These are phyloP conservation scores for Phialocephala subalpina DNA, from an alignment of 2,329 filamentous ascomycete species.

Conservation along the genomic window DNA sequence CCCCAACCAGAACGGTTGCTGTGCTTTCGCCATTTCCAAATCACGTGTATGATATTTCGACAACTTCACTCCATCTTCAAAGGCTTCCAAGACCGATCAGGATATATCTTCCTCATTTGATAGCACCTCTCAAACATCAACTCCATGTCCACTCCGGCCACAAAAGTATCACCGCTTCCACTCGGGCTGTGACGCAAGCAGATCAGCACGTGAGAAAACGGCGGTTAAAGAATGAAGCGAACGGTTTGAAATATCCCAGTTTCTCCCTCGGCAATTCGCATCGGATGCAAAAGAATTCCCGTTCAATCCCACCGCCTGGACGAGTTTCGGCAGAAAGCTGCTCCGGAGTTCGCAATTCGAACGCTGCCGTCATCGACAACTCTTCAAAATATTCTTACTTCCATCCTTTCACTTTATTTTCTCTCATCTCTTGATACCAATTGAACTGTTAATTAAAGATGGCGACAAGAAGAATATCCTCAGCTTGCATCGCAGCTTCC, in stretches of 20 bases:
- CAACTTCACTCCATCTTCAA: background rate
- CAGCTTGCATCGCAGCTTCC: conserved; percentile 26
- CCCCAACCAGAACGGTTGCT: conserved; percentile 56
- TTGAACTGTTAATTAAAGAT: conserved; percentile 15
- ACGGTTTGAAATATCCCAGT: background rate
- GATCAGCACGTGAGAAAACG: background rate
- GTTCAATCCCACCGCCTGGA: conserved; percentile 14
- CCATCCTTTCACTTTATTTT: conserved; percentile 11
- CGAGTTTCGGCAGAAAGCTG: conserved; percentile 12
- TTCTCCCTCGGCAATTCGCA: conserved; percentile 8
- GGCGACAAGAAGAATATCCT: conserved; percentile 35
- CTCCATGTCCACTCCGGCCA: background rate
- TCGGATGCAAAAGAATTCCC: conserved; percentile 22
- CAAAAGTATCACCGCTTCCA: conserved; percentile 9
- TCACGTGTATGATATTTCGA: background rate
- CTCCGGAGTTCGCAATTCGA: background rate
- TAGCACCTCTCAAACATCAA: background rate
- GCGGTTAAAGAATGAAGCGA: conserved; percentile 14
- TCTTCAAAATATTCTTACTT: conserved; percentile 14
- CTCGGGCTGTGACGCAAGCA: background rate
- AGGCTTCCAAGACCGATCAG: background rate
- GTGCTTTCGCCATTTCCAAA: conserved; percentile 38
- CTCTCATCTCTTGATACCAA: background rate
- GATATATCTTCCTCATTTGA: background rate
- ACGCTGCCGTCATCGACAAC: conserved; percentile 17